Evolutionary conservation across 2,329 filamentous ascomycete genomes (phyloP).

Genomic region (Pyricularia sp.): DNA sequence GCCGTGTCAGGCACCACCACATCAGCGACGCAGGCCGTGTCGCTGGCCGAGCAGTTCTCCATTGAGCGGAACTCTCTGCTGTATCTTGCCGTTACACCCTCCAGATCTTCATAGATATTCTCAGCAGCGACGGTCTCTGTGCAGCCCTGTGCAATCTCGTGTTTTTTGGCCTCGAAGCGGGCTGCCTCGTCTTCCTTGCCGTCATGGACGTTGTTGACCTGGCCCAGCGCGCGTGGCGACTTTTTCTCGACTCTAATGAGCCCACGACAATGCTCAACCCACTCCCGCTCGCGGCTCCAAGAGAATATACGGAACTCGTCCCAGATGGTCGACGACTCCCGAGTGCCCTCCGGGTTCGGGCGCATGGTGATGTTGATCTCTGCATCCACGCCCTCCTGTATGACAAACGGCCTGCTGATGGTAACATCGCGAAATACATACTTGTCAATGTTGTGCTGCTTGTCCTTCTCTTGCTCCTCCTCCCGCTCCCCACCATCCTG

Average conservation of each 20-base stretch:
- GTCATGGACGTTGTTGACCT: slow-evolving; percentile 5
- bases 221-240: neutral
- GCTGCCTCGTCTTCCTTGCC: neutral
- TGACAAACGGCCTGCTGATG: slow-evolving; percentile 15
- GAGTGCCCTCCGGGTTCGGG: slow-evolving; percentile 7
- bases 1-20: slow-evolving; percentile 29
- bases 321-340: slow-evolving; percentile 11
- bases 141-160: neutral
- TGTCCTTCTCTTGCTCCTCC: neutral
- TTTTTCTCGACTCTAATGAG: slow-evolving; percentile 8
- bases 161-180: neutral
- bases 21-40: slow-evolving; percentile 17
- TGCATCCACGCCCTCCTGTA: slow-evolving; percentile 15
- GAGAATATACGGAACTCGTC: slow-evolving; percentile 19
- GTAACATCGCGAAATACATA: slow-evolving; percentile 16
- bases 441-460: neutral
- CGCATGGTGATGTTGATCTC: slow-evolving; percentile 15
- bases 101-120: slow-evolving; percentile 8
- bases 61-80: slow-evolving; percentile 10
- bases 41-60: slow-evolving; percentile 9
- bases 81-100: slow-evolving; percentile 5
- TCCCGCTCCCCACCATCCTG: neutral
- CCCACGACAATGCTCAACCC: slow-evolving; percentile 17
- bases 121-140: slow-evolving; percentile 1
- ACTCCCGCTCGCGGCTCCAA: slow-evolving; percentile 14